Evolutionary conservation across 306 rosid species (phyloP).

Genomic region (Crataegus laevigata): DNA sequence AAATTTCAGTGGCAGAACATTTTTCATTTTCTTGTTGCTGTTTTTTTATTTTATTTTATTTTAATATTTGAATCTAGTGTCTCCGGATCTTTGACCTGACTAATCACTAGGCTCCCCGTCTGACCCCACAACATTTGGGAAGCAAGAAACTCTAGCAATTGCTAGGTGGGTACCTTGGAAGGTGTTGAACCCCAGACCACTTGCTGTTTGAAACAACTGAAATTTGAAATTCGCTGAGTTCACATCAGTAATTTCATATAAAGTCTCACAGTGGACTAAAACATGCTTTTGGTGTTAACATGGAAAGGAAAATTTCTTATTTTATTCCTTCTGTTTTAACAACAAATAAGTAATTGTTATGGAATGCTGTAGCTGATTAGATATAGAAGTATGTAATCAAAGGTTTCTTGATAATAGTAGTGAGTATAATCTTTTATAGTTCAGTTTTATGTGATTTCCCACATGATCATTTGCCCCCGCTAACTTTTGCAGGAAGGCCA

Average conservation of each 20-base stretch:
- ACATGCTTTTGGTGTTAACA: neutral
- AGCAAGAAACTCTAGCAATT: no score
- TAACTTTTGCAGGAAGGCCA: slow-evolving; percentile 70
- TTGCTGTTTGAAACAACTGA: neutral
- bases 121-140: no score
- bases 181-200: no score
- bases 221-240: neutral
- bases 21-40: neutral
- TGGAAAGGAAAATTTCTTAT: neutral
- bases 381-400: neutral
- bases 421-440: neutral
- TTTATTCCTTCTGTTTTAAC: neutral
- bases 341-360: no score
- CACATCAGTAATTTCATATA: neutral
- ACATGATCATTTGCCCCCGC: neutral
- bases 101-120: no score
- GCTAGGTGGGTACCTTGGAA: no score
- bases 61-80: no score
- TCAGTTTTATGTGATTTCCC: slow-evolving; percentile 5
- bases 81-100: no score
- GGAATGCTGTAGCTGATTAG: neutral
- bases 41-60: no score
- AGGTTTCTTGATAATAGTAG: neutral
- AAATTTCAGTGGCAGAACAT: neutral
- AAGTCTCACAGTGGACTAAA: neutral